phyloP scores from a whole-genome alignment of 2,329 filamentous ascomycete species.

The Helotiales sp. region DNA sequence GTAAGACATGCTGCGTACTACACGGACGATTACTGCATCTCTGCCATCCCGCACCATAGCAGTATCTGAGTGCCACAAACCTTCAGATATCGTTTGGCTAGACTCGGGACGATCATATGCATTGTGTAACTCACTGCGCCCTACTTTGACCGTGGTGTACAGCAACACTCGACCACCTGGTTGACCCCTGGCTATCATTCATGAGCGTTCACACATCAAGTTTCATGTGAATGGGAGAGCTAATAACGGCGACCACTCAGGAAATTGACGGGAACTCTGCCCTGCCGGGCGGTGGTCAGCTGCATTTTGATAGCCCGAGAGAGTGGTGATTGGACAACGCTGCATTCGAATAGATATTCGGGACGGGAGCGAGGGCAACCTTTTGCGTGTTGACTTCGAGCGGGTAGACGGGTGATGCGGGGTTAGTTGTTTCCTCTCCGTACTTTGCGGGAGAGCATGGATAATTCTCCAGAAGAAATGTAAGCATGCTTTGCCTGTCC shows the following conservation, averaged over 20 bases:
- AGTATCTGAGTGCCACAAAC: constrained; percentile 13
- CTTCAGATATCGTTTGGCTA: constrained; percentile 7
- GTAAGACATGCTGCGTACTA: background rate
- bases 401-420: constrained; percentile 6
- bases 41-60: background rate
- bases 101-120: constrained; percentile 11
- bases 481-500: background rate
- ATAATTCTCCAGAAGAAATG: constrained; percentile 1
- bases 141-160: background rate
- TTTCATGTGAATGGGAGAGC: constrained; percentile 1
- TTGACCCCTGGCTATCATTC: constrained; percentile 12
- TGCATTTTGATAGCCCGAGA: constrained; percentile 15
- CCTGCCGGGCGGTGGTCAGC: constrained; percentile 7
- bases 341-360: background rate
- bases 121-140: constrained; percentile 11
- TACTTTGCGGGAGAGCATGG: background rate
- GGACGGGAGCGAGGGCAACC: constrained; percentile 4
- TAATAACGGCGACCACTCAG: background rate
- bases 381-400: background rate
- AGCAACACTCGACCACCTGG: background rate
- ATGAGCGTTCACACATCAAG: constrained; percentile 6
- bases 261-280: background rate
- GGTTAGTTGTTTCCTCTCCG: constrained; percentile 1
- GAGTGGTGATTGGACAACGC: constrained; percentile 15
- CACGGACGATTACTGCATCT: background rate